A percentile compares a stretch with the other conserved stretches of the same genome.
Conservation (phyloP, 805 yeast genomes). For the Wickerhamomyces silvicola region DNA sequence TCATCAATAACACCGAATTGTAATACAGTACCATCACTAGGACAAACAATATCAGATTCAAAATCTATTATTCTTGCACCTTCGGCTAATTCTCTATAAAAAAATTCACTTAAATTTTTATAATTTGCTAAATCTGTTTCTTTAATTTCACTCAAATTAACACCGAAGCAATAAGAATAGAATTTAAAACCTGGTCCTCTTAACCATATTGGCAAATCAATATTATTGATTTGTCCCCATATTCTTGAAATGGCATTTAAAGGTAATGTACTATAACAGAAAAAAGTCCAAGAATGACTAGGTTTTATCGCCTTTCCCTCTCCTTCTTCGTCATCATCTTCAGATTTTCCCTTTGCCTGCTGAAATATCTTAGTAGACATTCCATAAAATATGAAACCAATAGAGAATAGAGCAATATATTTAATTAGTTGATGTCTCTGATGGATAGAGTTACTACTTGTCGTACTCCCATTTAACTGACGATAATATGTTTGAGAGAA, state of each 20-base stretch:
- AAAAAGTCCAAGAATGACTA: conserved; percentile 79
- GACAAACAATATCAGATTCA: conserved; percentile 68
- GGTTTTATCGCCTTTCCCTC: conserved; percentile 46
- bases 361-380: conserved; percentile 22
- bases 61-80: conserved; percentile 71
- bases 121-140: conserved; percentile 74
- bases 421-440: conserved; percentile 20
- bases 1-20: conserved; percentile 75
- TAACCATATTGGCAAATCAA: conserved; percentile 82
- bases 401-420: conserved; percentile 22
- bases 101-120: conserved; percentile 82
- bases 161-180: conserved; percentile 80
- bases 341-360: conserved; percentile 17
- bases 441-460: conserved; percentile 7
- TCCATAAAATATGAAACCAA: conserved; percentile 23
- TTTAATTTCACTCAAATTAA: conserved; percentile 79
- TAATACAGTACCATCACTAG: conserved; percentile 88
- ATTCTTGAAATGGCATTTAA: conserved; percentile 83
- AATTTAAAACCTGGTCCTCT: conserved; percentile 75
- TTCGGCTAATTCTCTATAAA: conserved; percentile 74
- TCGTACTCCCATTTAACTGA: conserved; percentile 17
- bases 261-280: conserved; percentile 85
- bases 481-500: conserved; percentile 18
- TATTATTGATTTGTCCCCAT: conserved; percentile 89
- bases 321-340: conserved; percentile 17